Evolutionary conservation across 2,329 filamentous ascomycete species (phyloP).

Genomic region (Coniochaeta sp.): DNA sequence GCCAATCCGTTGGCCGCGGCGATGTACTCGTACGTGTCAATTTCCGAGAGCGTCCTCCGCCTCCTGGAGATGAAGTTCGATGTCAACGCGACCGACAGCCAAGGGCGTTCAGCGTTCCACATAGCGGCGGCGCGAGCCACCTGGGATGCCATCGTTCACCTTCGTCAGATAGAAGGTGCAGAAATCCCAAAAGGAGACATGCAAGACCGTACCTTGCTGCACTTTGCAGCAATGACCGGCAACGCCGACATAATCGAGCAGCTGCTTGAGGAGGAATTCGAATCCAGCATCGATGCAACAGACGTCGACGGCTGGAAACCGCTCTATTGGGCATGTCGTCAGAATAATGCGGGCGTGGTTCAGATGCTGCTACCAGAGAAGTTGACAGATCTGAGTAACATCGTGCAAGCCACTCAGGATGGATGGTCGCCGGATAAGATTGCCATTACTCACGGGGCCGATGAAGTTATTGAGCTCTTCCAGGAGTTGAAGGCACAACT

Average conservation of each 20-base stretch:
- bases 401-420: neutral
- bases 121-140: neutral
- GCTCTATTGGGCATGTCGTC: neutral
- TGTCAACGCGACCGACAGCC: neutral
- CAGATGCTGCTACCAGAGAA: neutral
- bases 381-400: neutral
- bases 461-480: neutral
- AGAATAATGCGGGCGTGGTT: neutral
- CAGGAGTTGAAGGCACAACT: neutral
- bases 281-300: neutral
- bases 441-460: neutral
- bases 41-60: neutral
- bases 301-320: constrained; percentile 1
- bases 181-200: neutral
- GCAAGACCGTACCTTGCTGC: neutral
- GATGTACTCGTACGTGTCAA: neutral
- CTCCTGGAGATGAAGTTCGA: neutral
- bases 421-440: neutral
- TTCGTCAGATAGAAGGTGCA: neutral
- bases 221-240: neutral
- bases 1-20: neutral
- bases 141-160: neutral
- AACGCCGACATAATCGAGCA: neutral
- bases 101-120: neutral
- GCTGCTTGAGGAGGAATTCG: neutral